Conservation (phyloP, 345 rosid genomes). For the Luvunga scandens region DNA sequence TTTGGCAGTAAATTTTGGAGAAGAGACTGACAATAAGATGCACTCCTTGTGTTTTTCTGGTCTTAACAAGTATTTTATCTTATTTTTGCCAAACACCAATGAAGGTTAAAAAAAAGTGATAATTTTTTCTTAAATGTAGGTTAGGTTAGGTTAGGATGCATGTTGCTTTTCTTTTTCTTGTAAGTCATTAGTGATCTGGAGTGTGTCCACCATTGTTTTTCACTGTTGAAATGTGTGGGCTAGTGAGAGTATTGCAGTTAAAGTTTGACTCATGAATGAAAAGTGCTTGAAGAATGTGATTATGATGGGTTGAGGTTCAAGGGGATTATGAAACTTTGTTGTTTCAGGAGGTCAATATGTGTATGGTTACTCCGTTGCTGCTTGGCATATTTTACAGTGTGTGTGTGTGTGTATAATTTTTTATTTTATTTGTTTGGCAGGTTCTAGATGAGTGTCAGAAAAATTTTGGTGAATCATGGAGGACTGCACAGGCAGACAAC, state of each 20-base stretch:
- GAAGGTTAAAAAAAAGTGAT: too few species aligned
- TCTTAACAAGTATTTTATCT: neutral
- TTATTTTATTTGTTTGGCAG: conserved; percentile 39
- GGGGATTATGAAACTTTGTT: neutral
- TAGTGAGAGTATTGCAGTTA: neutral
- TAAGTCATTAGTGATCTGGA: neutral
- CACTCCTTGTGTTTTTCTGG: neutral
- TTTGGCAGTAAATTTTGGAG: neutral
- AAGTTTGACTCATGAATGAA: neutral
- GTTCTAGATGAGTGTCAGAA: conserved; percentile 92
- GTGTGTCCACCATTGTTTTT: neutral
- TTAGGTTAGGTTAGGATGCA: neutral
- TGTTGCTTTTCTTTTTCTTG: neutral
- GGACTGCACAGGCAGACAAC: conserved; percentile 56
- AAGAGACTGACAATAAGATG: neutral
- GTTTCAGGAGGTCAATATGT: neutral
- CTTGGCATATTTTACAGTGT: neutral
- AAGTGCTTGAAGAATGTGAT: neutral
- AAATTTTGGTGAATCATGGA: conserved; percentile 88
- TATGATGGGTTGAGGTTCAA: neutral
- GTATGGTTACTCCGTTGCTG: neutral
- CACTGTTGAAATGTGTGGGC: neutral
- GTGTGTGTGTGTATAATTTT: too few species aligned
- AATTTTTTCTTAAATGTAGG: too few species aligned
- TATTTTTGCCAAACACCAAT: neutral